Evolutionary conservation across 139 green algal species (phyloP), one percentile per base, ranked within the genome.

Genomic region (Penium margaritaceum): DNA sequence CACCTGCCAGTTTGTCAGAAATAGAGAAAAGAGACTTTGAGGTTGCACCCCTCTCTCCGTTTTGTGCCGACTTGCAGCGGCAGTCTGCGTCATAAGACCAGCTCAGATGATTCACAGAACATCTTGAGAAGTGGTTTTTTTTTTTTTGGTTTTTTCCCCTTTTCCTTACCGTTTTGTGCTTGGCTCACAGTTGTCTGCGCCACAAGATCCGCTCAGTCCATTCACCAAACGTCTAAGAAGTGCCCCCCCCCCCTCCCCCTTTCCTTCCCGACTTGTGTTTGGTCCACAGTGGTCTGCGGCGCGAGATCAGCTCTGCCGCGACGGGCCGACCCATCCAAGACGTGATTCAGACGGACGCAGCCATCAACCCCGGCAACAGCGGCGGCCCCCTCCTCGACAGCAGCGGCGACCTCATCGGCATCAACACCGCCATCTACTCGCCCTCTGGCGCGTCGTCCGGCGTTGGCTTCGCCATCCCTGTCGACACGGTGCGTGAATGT

Each of bases 311-410:
- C 30, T 81, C 55, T 36, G 82, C 79, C 37, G 87, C 87, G 51
- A 92, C 88, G 5, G 89, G 88, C 1, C 75, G 90, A 1, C 90
- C 92, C 72, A 95, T 96, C 71, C 71, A 89, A 63, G 87, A 87
- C 35, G 78, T 94, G 43, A 90, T 88, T 29, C 84, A 88, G 67
- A 88, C 84, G 3, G 84, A 88, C 58, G 84, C 84, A 27, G 84
- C 84, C 5, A 88, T 88, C 58, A 88, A 88, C 54, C 84, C 84
- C 14, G 84, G 84, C 38, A 87, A 87, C 76, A 82, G 67, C 30
- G 84, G 82, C 24, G 83, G 83, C 0, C 83, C 83, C 5, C 64
- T 88, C 15, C 71, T 88, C 0, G 69, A 88, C 70, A 74, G 35
- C n/a, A 44, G 21, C 0, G 83, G 83, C 27, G 74, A 80, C 38